Evolutionary conservation across 2,329 filamentous ascomycete species (phyloP), one percentile per base, ranked within the genome.

Genomic region (Teratosphaeria zuluensis): DNA sequence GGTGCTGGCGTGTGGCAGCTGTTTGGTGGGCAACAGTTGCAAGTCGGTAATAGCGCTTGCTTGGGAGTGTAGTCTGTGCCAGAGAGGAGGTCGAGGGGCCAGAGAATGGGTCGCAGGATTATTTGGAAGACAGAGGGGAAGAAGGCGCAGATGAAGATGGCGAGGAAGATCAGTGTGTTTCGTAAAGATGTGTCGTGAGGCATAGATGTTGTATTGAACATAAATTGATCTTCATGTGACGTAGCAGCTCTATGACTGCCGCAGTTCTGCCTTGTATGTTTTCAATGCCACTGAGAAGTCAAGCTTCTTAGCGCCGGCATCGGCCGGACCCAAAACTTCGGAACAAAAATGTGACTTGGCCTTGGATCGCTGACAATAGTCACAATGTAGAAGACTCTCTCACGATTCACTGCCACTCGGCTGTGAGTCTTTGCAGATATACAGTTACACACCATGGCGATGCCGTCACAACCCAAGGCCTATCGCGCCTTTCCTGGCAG

Each of bases 111-210:
- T 59, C 67, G 63, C 63, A 71, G 68, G 59, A 68, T 67, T 54
- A 71, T 61, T 63, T 76, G 73, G 66, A 80, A 79, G 61, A 75
- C 64, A 61, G 68, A 69, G 53, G 78, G 78, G 68, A 81, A 80
- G 63, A 82, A 77, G 63, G 77, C 75, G 65, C 78, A 68, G 57
- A 79, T 73, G 72, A 82, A 76, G 70, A 78, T 68, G 59, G 70
- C 62, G 59, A 79, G 69, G 67, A 81, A 76, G 61, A 81, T 64
- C 62, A 78, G 69, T 6, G 73, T 76, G 61, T 73, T 75, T 32
- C 68, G 65, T 2, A 68, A 62, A 58, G 57, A 67, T 53, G 66
- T 65, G 59, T 70, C 65, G 55, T 60, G 58, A 16, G 62, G 61
- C 59, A 64, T 60, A 59, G 57, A 46, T 31, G 9, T 19, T 24